Conservation (phyloP, 345 rosid species). For the Chamaenerion angustifolium region DNA sequence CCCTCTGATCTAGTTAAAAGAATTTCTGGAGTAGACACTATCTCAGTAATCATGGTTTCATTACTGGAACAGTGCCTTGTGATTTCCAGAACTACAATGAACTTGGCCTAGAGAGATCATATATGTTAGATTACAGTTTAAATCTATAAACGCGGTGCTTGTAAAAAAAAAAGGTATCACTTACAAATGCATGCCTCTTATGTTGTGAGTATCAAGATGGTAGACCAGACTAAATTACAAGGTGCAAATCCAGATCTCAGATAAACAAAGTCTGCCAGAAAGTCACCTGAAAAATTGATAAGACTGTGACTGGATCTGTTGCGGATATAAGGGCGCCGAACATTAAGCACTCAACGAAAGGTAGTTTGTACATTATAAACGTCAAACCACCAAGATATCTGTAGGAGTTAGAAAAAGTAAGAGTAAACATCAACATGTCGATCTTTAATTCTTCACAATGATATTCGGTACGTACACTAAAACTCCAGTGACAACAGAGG, state of each 20-base stretch:
- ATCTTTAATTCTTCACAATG: neutral
- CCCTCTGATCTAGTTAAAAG: no score
- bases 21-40: no score
- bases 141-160: no score
- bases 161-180: no score
- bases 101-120: no score
- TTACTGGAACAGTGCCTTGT: no score
- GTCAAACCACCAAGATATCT: slow-evolving; percentile 85
- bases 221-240: neutral
- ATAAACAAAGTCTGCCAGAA: neutral
- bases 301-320: slow-evolving; percentile 96
- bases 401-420: slow-evolving; percentile 9
- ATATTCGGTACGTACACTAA: slow-evolving; percentile 56
- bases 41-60: no score
- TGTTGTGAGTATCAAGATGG: neutral
- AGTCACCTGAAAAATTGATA: slow-evolving; percentile 90
- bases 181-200: no score
- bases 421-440: neutral
- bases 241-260: neutral
- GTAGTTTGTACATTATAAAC: slow-evolving; percentile 80
- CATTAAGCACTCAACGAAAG: slow-evolving; percentile 91
- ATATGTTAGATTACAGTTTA: no score
- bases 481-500: slow-evolving; percentile 75
- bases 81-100: no score
- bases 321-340: slow-evolving; percentile 99